Evolutionary conservation across 176 grass and related monocot species (phyloP), one percentile per base, ranked within the genome.

Genomic region (Bonia amplexicaulis): DNA sequence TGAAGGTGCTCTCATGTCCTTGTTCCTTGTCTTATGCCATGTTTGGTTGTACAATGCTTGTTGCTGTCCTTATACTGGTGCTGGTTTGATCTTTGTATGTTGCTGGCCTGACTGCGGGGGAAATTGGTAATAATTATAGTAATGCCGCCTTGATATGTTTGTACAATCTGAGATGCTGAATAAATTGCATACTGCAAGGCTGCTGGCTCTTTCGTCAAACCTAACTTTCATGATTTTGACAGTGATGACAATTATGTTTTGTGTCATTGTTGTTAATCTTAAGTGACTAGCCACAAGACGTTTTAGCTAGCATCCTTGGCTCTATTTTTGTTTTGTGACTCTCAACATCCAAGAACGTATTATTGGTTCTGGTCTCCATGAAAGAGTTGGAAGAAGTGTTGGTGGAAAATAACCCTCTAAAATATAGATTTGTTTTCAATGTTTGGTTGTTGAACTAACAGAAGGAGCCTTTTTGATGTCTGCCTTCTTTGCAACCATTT

Each of bases 1-100:
- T 52, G 35, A 78, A 86, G 72, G 73, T 86, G 37, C 57, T 54
- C 2, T 27, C 45, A 26, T 31, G 54, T n/a, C 16, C 80, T 66
- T 47, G 27, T 48, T n/a, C 16, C 80, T 66, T 47, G 27, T 48
- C 20, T 59, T 66, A 68, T 81, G 10, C 35, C 17, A n/a, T 77
- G 68, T 31, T 83, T 73, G 67, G 46, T 80, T 71, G 13, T 79
- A 47, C 7, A 73, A 2, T 84, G 26, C 39, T 79, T 17, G 27
- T 55, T 81, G 31, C 29, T 79, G 10, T 57, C 5, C 69, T 31
- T 72, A 10, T 46, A 9, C 6, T 54, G 19, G 1, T 59, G 0
- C n/a, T 55, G 35, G 16, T 45, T 41, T 55, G 41, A 5, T 71
- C 1, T 12, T 59, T 65, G 20, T 37, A 82, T 86, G 33, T 70